Evolutionary conservation across 2,329 filamentous ascomycete genomes (phyloP).

Genomic region (Colletotrichum scovillei): DNA sequence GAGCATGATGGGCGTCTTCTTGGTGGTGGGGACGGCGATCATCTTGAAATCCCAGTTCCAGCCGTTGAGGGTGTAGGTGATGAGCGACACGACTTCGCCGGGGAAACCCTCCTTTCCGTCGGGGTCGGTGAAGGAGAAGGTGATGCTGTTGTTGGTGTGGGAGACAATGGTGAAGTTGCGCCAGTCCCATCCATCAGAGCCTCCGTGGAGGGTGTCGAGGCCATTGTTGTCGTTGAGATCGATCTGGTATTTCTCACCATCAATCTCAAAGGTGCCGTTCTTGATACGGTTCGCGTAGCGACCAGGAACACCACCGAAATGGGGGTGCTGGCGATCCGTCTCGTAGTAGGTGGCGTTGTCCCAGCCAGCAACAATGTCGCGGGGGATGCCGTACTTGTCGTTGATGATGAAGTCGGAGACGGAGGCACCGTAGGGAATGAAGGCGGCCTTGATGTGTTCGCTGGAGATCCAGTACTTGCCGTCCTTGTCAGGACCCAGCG

Average conservation of each 20-base stretch:
- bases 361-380: slow-evolving; percentile 79
- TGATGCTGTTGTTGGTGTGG: slow-evolving; percentile 75
- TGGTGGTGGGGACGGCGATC: slow-evolving; percentile 75
- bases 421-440: slow-evolving; percentile 80
- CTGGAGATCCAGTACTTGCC: slow-evolving; percentile 80
- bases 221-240: slow-evolving; percentile 73
- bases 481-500: slow-evolving; percentile 60
- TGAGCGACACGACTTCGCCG: slow-evolving; percentile 78
- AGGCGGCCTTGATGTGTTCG: slow-evolving; percentile 73
- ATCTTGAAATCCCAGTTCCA: slow-evolving; percentile 80
- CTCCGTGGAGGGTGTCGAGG: slow-evolving; percentile 76
- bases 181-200: slow-evolving; percentile 79
- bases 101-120: slow-evolving; percentile 83
- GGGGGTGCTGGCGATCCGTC: slow-evolving; percentile 72
- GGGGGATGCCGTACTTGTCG: slow-evolving; percentile 74
- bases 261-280: slow-evolving; percentile 78
- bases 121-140: slow-evolving; percentile 78
- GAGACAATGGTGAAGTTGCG: slow-evolving; percentile 82
- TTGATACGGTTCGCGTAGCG: slow-evolving; percentile 86
- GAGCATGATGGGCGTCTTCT: slow-evolving; percentile 87
- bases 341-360: slow-evolving; percentile 81
- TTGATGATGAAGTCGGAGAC: slow-evolving; percentile 78
- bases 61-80: slow-evolving; percentile 77
- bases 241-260: slow-evolving; percentile 70
- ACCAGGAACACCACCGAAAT: slow-evolving; percentile 79